Base-by-base conservation (phyloP, 2,329 filamentous ascomycete genomes). In the Achaetomium macrosporum region DNA sequence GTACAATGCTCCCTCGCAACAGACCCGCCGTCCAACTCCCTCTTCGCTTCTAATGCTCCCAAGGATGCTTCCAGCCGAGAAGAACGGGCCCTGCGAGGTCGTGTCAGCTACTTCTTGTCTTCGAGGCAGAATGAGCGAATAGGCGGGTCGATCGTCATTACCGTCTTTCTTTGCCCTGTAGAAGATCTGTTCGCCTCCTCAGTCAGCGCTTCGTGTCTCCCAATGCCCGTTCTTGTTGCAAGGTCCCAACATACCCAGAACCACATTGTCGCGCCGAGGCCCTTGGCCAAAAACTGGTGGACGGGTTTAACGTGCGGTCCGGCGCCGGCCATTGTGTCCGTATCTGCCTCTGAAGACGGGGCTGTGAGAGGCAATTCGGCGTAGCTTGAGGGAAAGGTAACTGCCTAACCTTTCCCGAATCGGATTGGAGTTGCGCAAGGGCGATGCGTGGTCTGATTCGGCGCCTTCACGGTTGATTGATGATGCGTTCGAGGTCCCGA, bases 141-240 rank as follows among this genome's bases (percentile, higher is more conserved):
- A n/a, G n/a, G 50, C 29, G 41, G 19, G 44, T 45, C 33, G 25
- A 15, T 37, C 37, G 42, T 39, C 35, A 69, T 61, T 74, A 84
- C 91, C 91, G 66, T 99, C 93, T 76, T 96, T 87, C 83, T 92
- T 95, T 65, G 90, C 90, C 66, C 93, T 84, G 76, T 96, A 97
- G 84, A 96, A 96, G 75, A 91, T 96, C 65, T 56, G 37, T 31
- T 8, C 2, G 35, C 9, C 11, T 13, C 19, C 17, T 20, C 20
- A 15, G 48, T 58, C 19, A 58, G 35, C 35, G 54, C 39, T 31
- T 11, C 20, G 6, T 2, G n/a, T 10, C 7, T 17, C 20, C 17
- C 16, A 36, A 35, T 15, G 3, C 4, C 2, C 2, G 25, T 11
- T 15, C 31, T 37, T 11, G 13, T 13, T 11, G 6, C 19, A 33